phyloP scores from a whole-genome alignment of 306 rosid genomes.

The Myrica gale region DNA sequence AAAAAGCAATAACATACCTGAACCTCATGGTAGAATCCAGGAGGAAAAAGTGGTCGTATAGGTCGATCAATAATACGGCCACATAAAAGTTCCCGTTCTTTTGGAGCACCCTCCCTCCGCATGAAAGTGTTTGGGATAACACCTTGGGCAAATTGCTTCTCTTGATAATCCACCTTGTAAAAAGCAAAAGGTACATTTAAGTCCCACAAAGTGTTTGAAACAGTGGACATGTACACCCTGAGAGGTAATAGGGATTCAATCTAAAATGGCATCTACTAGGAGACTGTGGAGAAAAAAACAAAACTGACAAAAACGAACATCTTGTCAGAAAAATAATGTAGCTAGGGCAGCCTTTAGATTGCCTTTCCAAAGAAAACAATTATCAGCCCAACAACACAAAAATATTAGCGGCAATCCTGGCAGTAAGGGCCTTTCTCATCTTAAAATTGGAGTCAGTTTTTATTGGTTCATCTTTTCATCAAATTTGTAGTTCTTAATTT shows the following conservation, averaged over 20 bases:
- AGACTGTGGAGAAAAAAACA: neutral
- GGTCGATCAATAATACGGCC: slow-evolving; percentile 90
- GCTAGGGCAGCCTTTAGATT: neutral
- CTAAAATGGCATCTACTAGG: neutral
- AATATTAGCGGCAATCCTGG: neutral
- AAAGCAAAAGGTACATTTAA: slow-evolving; percentile 14
- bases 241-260: neutral
- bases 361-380: neutral
- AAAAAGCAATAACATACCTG: slow-evolving; percentile 55
- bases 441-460: neutral
- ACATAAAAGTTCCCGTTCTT: slow-evolving; percentile 88
- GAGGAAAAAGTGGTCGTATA: slow-evolving; percentile 82
- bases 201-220: slow-evolving; percentile 1
- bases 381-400: neutral
- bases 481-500: neutral
- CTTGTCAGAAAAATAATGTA: neutral
- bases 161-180: slow-evolving; percentile 92
- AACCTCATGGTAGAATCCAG: slow-evolving; percentile 92
- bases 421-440: neutral
- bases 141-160: slow-evolving; percentile 90
- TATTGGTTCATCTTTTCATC: neutral
- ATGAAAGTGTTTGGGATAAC: slow-evolving; percentile 71
- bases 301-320: neutral
- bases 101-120: slow-evolving; percentile 96
- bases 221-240: neutral